Evolutionary conservation across 306 rosid genomes (phyloP), one percentile per base, ranked within the genome.

Genomic region (Vicia villosa): DNA sequence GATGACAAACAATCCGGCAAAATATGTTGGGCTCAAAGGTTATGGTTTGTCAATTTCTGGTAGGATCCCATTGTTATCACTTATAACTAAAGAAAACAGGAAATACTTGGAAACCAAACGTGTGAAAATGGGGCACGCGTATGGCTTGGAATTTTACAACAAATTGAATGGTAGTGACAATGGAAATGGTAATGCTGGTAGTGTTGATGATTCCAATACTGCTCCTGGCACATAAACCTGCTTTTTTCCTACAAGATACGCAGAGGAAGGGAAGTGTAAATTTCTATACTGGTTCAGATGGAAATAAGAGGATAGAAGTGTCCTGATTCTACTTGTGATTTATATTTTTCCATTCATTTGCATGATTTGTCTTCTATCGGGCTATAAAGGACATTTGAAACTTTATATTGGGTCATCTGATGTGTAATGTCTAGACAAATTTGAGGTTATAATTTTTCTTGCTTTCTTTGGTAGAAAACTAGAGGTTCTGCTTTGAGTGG

Each of bases 1-100:
- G 63, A 85, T 91, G 96, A 91, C 97, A 21, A 91, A 91, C 86
- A 91, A 91, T 74, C 97, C 97, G 0, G 79, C 89, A 28, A 91
- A 91, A 83, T 91, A 85, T 63, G 66, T 79, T 12, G 97, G 97
- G 64, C 82, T 91, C 63, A 91, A 91, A 74, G 97, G 97, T 8
- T 88, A 91, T 69, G 97, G 97, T 37, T 79, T 91, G 86, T 66
- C 83, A 14, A 76, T 91, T 74, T 81, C 87, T 0, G 96, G 97
- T 8, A 83, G 97, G 84, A 85, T 91, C 61, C 97, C 97, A 0
- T 73, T 91, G 68, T 0, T 85, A 70, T 82, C 91, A 32, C 88
- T 84, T 16, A 81, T 91, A 50, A 91, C 97, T 14, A 85, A 75
- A 63, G 97, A 88, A 56, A 91, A 91, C 70, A 77, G 15, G 83